These are phyloP conservation scores for Fusarium illudens DNA, from an alignment of 2,329 filamentous ascomycete genomes.

Conservation along the genomic window DNA sequence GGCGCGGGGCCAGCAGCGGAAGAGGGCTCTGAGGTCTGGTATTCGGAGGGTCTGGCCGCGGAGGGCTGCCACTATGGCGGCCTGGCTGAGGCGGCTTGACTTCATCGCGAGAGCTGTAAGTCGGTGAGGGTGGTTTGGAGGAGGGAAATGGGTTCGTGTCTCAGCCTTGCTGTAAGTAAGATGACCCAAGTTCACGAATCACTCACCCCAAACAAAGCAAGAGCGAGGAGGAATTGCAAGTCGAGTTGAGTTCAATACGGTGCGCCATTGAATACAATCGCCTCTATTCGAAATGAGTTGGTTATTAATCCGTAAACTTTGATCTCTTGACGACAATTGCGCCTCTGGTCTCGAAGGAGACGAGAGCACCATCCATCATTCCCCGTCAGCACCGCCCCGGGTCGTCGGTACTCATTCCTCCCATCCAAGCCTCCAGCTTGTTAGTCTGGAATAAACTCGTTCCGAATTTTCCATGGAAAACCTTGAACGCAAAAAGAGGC, in stretches of 20 bases:
- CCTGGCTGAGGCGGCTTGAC: conserved; percentile 28
- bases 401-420: neutral
- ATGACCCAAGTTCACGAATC: neutral
- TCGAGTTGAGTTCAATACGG: neutral
- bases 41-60: conserved; percentile 42
- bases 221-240: neutral
- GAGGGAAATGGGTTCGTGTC: neutral
- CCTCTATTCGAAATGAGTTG: neutral
- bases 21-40: conserved; percentile 38
- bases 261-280: neutral
- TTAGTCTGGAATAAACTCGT: neutral
- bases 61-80: conserved; percentile 33
- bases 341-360: neutral
- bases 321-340: neutral
- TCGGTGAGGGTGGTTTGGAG: neutral
- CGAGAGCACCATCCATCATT: neutral
- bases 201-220: no score
- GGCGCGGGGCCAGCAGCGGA: conserved; percentile 39
- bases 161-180: neutral
- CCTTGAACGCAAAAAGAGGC: neutral
- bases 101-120: conserved; percentile 21
- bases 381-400: neutral
- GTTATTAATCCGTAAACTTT: neutral
- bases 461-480: neutral
- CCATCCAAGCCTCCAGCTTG: neutral